These are phyloP conservation scores for Stephanodiscus minutulus DNA, from an alignment of 108 stramenopile species.

Conservation along the genomic window DNA sequence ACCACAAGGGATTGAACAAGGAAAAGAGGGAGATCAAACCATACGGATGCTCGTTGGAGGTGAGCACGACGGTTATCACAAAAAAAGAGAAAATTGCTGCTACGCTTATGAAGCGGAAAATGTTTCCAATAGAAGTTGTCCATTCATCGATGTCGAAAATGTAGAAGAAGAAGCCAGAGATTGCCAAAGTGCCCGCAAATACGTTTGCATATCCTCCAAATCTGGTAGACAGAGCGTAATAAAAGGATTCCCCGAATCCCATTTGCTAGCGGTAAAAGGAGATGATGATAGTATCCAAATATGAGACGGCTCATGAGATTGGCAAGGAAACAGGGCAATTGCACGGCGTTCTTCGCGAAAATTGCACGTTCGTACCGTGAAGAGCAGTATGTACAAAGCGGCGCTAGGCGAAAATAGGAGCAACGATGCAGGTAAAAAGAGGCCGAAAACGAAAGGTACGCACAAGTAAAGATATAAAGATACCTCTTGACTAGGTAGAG, in stretches of 20 bases:
- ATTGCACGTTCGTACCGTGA: slow-evolving; percentile 23
- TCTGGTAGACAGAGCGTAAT: slow-evolving; percentile 39
- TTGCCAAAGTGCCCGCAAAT: slow-evolving; percentile 6
- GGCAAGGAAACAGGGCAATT: neutral
- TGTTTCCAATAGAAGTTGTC: slow-evolving; percentile 25
- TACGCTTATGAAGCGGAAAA: slow-evolving; percentile 22
- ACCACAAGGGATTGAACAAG: slow-evolving; percentile 53
- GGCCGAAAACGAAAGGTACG: neutral
- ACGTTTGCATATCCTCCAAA: slow-evolving; percentile 34
- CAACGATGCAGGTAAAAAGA: neutral
- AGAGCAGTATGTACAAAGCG: slow-evolving; percentile 26
- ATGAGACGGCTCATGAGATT: neutral
- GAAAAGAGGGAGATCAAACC: slow-evolving; percentile 55
- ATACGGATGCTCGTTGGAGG: slow-evolving; percentile 49
- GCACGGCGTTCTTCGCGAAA: neutral
- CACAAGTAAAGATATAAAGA: neutral
- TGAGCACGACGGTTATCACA: slow-evolving; percentile 30
- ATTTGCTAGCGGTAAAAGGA: slow-evolving; percentile 25
- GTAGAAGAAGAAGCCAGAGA: slow-evolving; percentile 46
- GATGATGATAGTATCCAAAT: neutral
- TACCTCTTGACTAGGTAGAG: too few relatives aligned
- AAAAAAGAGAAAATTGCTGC: slow-evolving; percentile 16
- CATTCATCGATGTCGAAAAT: slow-evolving; percentile 58
- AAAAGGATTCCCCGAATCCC: slow-evolving; percentile 46
- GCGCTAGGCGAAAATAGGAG: neutral